Base-by-base conservation (phyloP, 345 rosid genomes). In the Nasturtium officinale region DNA sequence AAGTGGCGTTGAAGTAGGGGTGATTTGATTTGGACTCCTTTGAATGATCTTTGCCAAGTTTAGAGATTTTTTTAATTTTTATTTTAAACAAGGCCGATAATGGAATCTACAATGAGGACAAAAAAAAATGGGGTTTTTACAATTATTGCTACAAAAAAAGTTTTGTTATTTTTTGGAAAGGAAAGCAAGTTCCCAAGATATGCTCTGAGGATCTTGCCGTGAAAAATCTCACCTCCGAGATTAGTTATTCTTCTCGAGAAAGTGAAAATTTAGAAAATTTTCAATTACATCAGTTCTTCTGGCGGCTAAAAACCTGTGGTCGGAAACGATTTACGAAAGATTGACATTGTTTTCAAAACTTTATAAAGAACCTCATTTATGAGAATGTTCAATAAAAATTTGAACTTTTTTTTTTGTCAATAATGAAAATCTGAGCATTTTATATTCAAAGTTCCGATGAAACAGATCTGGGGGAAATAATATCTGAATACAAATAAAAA, bases 31-130 rank as follows among this genome's bases (percentile, higher is more conserved):
- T 61, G 51, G 70, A 61, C 67, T 76, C 9, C 25, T 23, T 23
- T 23, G 61, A 60, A 21, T 60, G 48, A 48, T 66, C n/a, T 65
- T 65, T 56, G 9, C 65, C 65, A 74, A 65, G 42, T 56, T 74
- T 47, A 47, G 71, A 64, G 73, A 40, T 60, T 60, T 30, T 56
- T 23, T 55, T 35, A 68, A 40, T 60, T 60, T 30, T 56, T 23
- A 45, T 46, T 69, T 54, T 42, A 28, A 54, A 30, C 70, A 61
- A 13, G 57, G 47, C 67, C 67, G 61, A 46, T 16, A 4, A 65
- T 71, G 67, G 72, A 77, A 71, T 65, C 72, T 71, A 65, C 72
- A 56, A 40, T 64, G 43, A 64, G 6, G 67, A 71, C 76, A 77
- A 64, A 45, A 17, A 13, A 8, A 53, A n/a, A n/a, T n/a, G n/a